Percentiles rank a stretch among this genome's conserved stretches.
These are phyloP conservation scores for Fusarium xyrophilum DNA, from an alignment of 2,329 filamentous ascomycete genomes.

Conservation along the genomic window DNA sequence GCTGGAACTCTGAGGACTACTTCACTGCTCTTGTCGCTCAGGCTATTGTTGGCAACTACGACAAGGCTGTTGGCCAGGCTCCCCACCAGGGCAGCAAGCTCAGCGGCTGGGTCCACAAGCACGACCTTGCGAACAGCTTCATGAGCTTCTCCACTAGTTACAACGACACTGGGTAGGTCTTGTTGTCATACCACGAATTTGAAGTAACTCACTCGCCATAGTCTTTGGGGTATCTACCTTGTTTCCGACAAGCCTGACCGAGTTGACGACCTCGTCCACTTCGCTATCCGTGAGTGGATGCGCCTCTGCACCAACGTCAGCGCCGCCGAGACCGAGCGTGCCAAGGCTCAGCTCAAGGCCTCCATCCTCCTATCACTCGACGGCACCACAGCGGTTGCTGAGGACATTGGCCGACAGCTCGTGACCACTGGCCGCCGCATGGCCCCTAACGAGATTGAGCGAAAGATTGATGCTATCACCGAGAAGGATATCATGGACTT, in stretches of 20 bases:
- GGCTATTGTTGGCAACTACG: conserved; percentile 99
- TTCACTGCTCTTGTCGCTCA: conserved; percentile 97
- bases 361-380: conserved; percentile 96
- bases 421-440: conserved; percentile 94
- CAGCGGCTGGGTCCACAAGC: conserved; percentile 90
- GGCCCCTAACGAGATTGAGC: conserved; percentile 92
- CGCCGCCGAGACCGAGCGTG: conserved; percentile 92
- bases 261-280: conserved; percentile 96
- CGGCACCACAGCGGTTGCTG: conserved; percentile 94
- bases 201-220: conserved; percentile 50
- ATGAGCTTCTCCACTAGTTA: conserved; percentile 99
- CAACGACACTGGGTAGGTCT: conserved; percentile 91
- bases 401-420: conserved; percentile 98
- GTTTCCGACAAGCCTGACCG: conserved; percentile 87
- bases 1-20: conserved; percentile 99
- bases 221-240: conserved; percentile 99
- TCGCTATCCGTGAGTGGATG: conserved; percentile 97
- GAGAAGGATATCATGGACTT: conserved; percentile 98
- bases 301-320: conserved; percentile 88
- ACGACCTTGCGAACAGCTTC: conserved; percentile 98
- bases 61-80: conserved; percentile 97
- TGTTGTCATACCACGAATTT: neutral
- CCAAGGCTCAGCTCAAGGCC: conserved; percentile 99
- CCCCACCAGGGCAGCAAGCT: conserved; percentile 98
- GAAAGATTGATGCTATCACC: conserved; percentile 84